These are phyloP conservation scores for Copromyces sp. DNA, from an alignment of 495 filamentous ascomycete genomes.

Conservation along the genomic window DNA sequence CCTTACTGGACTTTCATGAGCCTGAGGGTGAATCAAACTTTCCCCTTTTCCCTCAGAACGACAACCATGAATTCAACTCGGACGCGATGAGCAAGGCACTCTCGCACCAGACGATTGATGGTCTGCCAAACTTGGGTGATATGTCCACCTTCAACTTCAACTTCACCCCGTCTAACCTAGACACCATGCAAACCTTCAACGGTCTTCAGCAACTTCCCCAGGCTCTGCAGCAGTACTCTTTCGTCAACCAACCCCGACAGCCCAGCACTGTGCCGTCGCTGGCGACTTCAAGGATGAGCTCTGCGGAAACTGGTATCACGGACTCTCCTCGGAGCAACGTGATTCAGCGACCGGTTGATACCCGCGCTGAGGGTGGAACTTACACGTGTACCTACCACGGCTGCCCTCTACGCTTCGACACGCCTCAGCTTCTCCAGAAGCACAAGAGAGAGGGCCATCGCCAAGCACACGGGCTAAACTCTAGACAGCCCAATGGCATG, in stretches of 20 bases:
- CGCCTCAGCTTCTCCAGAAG: slow-evolving; percentile 76
- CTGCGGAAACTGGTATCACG: slow-evolving; percentile 26
- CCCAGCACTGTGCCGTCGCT: slow-evolving; percentile 37
- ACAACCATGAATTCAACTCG: slow-evolving; percentile 18
- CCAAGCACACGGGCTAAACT: slow-evolving; percentile 38
- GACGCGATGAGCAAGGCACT: slow-evolving; percentile 24
- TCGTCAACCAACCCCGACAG: slow-evolving; percentile 33
- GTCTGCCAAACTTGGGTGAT: slow-evolving; percentile 30
- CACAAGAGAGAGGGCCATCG: slow-evolving; percentile 94
- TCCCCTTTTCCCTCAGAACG: slow-evolving; percentile 55
- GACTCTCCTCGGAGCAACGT: slow-evolving; percentile 18
- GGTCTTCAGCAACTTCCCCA: neutral
- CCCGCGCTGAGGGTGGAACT: slow-evolving; percentile 69
- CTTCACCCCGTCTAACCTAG: slow-evolving; percentile 15
- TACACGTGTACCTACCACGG: slow-evolving; percentile 95
- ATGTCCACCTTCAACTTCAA: slow-evolving; percentile 22
- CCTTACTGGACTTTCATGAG: slow-evolving; percentile 73
- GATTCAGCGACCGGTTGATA: slow-evolving; percentile 46
- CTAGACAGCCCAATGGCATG: neutral
- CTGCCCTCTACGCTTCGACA: slow-evolving; percentile 80
- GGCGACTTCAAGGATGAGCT: slow-evolving; percentile 32
- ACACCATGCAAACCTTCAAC: slow-evolving; percentile 22
- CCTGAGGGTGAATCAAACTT: slow-evolving; percentile 55
- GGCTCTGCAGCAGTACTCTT: slow-evolving; percentile 45
- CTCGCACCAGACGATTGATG: slow-evolving; percentile 29